Conservation (phyloP, 169 alveolate species). For the Theileria orientalis region DNA sequence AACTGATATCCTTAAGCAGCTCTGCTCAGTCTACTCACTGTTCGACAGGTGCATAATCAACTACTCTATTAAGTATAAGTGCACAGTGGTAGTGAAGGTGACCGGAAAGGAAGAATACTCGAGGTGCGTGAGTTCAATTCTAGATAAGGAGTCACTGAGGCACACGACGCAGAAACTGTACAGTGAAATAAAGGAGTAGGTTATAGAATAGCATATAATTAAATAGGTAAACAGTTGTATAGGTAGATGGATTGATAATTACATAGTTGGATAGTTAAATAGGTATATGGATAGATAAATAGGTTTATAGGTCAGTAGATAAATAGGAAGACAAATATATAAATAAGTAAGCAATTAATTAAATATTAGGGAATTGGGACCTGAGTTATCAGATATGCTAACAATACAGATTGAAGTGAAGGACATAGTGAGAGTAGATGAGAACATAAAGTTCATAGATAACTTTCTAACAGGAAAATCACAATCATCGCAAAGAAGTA, state of each 20-base stretch:
- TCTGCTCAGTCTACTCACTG: background rate
- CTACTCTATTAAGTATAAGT: background rate
- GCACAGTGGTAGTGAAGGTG: background rate
- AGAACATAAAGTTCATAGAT: background rate
- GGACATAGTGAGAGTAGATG: background rate
- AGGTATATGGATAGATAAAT: too few relatives aligned
- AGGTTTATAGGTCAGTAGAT: too few relatives aligned
- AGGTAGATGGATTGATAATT: too few relatives aligned
- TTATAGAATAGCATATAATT: too few relatives aligned
- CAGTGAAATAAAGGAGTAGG: background rate
- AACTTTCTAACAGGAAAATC: background rate
- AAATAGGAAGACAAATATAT: too few relatives aligned
- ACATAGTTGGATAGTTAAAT: too few relatives aligned
- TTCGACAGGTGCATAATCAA: conserved; percentile 1
- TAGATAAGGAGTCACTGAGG: background rate
- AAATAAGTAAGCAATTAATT: too few relatives aligned
- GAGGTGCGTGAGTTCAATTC: background rate
- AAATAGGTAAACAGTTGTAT: too few relatives aligned
- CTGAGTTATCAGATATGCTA: background rate
- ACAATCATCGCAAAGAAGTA: background rate
- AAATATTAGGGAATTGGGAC: background rate
- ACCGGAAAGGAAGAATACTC: background rate
- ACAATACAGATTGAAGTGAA: background rate
- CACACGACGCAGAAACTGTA: background rate
- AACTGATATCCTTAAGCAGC: background rate